A percentile compares a stretch with the other conserved stretches of the same genome.
These are phyloP conservation scores for Polygonum maritimum DNA, from an alignment of 148 eudicot species.

Conservation along the genomic window DNA sequence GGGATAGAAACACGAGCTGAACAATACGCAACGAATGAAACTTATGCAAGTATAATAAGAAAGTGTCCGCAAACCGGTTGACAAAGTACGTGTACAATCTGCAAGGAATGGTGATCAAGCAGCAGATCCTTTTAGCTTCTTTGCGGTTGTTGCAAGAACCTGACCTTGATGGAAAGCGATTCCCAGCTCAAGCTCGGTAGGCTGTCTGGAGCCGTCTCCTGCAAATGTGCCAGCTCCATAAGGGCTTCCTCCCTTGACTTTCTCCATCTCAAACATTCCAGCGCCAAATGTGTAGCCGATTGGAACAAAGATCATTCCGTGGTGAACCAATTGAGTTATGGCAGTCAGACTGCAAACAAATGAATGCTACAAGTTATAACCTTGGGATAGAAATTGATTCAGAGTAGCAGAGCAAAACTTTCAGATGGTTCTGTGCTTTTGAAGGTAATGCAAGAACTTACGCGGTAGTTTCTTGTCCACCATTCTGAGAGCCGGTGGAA, in stretches of 20 bases:
- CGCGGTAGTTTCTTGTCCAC: slow-evolving; percentile 93
- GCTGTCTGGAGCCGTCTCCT: slow-evolving; percentile 85
- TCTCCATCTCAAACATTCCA: slow-evolving; percentile 89
- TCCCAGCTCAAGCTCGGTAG: slow-evolving; percentile 60
- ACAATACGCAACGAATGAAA: background rate
- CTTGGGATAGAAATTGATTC: too few relatives aligned
- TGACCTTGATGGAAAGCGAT: slow-evolving; percentile 87
- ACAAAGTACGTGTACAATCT: background rate
- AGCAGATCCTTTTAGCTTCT: slow-evolving; percentile 59
- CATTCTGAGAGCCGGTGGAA: slow-evolving; percentile 89
- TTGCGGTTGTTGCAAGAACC: slow-evolving; percentile 56
- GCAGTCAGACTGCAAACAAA: slow-evolving; percentile 63
- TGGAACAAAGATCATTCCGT: slow-evolving; percentile 87
- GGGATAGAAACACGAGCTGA: background rate
- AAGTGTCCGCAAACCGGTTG: background rate
- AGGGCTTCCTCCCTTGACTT: slow-evolving; percentile 85
- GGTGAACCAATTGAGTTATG: slow-evolving; percentile 81
- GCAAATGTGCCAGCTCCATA: slow-evolving; percentile 90
- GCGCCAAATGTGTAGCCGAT: slow-evolving; percentile 90
- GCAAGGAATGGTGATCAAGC: slow-evolving; percentile 19
- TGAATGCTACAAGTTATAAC: too few relatives aligned
- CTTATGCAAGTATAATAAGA: background rate
- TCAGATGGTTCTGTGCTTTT: too few relatives aligned
- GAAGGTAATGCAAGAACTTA: slow-evolving; percentile 25
- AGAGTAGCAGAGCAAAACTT: too few relatives aligned